Conservation (phyloP, 2,329 filamentous ascomycete species). For the Alternaria dauci region DNA sequence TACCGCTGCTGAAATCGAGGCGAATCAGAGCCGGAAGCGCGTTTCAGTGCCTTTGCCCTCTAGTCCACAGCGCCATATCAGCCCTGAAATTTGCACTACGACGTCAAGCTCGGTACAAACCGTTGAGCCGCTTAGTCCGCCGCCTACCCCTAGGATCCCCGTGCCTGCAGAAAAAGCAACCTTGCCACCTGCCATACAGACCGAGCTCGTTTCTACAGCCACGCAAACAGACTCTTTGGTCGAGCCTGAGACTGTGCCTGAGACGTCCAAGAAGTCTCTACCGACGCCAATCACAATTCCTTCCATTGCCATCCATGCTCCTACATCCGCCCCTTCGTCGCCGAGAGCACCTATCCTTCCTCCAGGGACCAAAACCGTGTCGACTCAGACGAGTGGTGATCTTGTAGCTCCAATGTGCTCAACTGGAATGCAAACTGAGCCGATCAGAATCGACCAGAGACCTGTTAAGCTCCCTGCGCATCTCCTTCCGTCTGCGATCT, state of each 20-base stretch:
- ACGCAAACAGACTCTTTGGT: constrained; percentile 66
- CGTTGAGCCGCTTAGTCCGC: constrained; percentile 69
- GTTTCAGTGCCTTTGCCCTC: constrained; percentile 55
- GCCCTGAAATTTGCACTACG: constrained; percentile 56
- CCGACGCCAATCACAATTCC: constrained; percentile 68
- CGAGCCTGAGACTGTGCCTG: constrained; percentile 40
- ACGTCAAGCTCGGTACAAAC: constrained; percentile 72
- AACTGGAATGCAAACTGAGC: constrained; percentile 82
- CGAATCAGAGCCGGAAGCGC: constrained; percentile 77
- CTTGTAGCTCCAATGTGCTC: constrained; percentile 59
- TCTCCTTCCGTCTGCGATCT: constrained; percentile 79
- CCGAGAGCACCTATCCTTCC: constrained; percentile 80
- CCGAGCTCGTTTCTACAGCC: constrained; percentile 62
- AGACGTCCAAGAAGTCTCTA: constrained; percentile 34
- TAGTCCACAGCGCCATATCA: constrained; percentile 21
- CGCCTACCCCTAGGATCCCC: constrained; percentile 67
- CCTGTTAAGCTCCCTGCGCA: constrained; percentile 77
- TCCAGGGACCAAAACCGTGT: constrained; percentile 79
- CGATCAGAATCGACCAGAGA: constrained; percentile 83
- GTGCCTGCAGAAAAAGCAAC: constrained; percentile 55
- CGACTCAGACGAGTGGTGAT: constrained; percentile 76
- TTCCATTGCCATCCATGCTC: constrained; percentile 90
- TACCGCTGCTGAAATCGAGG: constrained; percentile 64
- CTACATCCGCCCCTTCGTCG: constrained; percentile 79
- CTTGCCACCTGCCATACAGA: constrained; percentile 42